Base-by-base conservation (phyloP, 805 yeast species). In the Cyberlindnera bimundalis region DNA sequence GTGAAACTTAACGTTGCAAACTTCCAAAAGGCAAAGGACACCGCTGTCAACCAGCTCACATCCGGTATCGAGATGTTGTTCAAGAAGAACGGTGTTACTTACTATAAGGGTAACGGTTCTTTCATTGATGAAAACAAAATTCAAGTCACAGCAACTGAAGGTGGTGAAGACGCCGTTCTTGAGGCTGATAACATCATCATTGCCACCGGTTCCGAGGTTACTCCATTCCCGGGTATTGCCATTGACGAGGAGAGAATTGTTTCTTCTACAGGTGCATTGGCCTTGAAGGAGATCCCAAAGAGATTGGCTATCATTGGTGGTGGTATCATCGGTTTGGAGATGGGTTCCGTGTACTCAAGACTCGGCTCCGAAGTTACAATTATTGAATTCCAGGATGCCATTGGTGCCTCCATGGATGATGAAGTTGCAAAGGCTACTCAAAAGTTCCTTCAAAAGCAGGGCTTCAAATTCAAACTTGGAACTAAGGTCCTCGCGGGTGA, bases 251-350 rank as follows among this genome's bases (percentile, higher is more conserved):
- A 91, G 74, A 83, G 95, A 72, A 93, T 93, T 54, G 97, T 93
- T 40, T 76, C 96, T 27, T 89, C 97, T 24, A 93, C 99, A 34
- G 99, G 99, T 58, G 85, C 87, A 44, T 70, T 93, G 43, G 66
- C 84, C 18, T 75, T 93, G 57, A 76, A 78, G 65, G 96, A 90
- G 73, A 75, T 93, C 45, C 99, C 99, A 62, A 89, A 93, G 76
- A 81, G 75, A 64, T 60, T 93, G 61, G 84, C 91, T 53, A 81
- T 93, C 68, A 91, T 93, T 59, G 99, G 99, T 65, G 99, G 96
- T 70, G 99, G 99, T 76, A 91, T 93, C 71, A 93, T 93, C 64
- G 99, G 99, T 61, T 79, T 93, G 55, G 99, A 93, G 74, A 93
- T 93, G 96, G 99, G 96, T 50, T 90, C 98, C 19, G 99, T 93